Percentiles rank a stretch among this genome's conserved stretches.
phyloP scores from a whole-genome alignment of 2,329 filamentous ascomycete species.

The Rugonectria rugulosa region DNA sequence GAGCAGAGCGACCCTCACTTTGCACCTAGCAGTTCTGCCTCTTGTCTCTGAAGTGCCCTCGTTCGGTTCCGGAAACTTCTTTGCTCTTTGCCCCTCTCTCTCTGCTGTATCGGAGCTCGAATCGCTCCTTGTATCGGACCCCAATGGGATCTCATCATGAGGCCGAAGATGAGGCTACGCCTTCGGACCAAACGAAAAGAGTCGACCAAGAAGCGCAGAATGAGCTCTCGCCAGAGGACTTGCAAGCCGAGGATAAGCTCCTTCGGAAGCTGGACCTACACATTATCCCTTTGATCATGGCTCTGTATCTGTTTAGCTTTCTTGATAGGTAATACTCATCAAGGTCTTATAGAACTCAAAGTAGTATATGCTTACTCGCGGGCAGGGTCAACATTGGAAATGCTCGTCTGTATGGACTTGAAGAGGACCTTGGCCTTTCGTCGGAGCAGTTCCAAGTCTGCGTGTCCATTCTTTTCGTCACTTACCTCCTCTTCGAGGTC shows the following conservation, averaged over 20 bases:
- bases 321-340: slow-evolving; percentile 74
- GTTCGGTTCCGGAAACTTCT: background rate
- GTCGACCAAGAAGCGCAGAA: slow-evolving; percentile 30
- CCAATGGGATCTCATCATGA: background rate
- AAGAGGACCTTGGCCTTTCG: slow-evolving; percentile 66
- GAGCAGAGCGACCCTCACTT: too few species aligned
- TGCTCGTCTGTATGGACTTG: slow-evolving; percentile 70
- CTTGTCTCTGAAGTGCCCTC: background rate
- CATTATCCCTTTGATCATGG: slow-evolving; percentile 72
- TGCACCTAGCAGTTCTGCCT: too few species aligned
- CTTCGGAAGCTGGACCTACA: slow-evolving; percentile 70
- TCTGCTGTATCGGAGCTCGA: background rate
- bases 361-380: slow-evolving; percentile 16
- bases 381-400: slow-evolving; percentile 75
- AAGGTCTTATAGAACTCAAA: too few species aligned
- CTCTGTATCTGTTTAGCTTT: slow-evolving; percentile 78
- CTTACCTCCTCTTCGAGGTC: slow-evolving; percentile 68
- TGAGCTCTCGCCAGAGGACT: slow-evolving; percentile 22
- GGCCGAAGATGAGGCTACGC: slow-evolving; percentile 20
- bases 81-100: background rate
- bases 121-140: background rate
- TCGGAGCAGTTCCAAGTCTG: slow-evolving; percentile 73
- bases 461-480: slow-evolving; percentile 73
- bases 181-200: slow-evolving; percentile 18
- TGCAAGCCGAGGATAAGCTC: slow-evolving; percentile 59